Evolutionary conservation across 495 filamentous ascomycete species (phyloP), one percentile per base, ranked within the genome.

Genomic region (Astrothelium subdiscretum): DNA sequence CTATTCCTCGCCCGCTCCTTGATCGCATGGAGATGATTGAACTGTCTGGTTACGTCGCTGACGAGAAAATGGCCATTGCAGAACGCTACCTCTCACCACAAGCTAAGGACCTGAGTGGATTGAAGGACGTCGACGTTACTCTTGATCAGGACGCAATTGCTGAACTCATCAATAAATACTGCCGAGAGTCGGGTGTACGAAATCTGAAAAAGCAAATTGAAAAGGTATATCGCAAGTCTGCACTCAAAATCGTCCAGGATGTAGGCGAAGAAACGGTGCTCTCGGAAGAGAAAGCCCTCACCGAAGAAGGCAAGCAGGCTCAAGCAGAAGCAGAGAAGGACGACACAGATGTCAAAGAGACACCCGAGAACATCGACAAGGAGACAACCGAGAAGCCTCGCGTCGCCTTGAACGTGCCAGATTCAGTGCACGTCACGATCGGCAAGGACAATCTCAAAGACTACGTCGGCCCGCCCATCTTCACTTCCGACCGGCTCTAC

Each of bases 191-290:
- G 57, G 95, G 95, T 66, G 95, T 99, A 27, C 89, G 95, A 51
- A 97, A 97, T 73, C 76, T 99, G 68, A 99, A 99, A 80, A 97
- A 99, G 79, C 92, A 97, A 71, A 99, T 99, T 65, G 95, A 99
- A 71, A 97, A 97, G 78, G 90, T 99, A 4, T 99, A 96, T 75
- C 88, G 95, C 44, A 99, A 99, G 76, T 88, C 91, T 20, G 95
- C 95, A 12, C 81, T 97, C 66, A 97, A 96, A 75, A 97, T 99
- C 67, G 90, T 99, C 31, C 88, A 91, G 71, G 94, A 97, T 65
- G 77, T 97, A 3, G 94, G 94, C 58, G 94, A 98, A 74, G 92
- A 97, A 73, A 85, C 89, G 27, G 89, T 79, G 12, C 76, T 96
- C 15, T 80, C 87, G 1, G 94, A 97, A 75, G 83, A 85, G 29